Evolutionary conservation across 495 filamentous ascomycete genomes (phyloP), one percentile per base, ranked within the genome.

Genomic region (Elaphomyces granulatus): DNA sequence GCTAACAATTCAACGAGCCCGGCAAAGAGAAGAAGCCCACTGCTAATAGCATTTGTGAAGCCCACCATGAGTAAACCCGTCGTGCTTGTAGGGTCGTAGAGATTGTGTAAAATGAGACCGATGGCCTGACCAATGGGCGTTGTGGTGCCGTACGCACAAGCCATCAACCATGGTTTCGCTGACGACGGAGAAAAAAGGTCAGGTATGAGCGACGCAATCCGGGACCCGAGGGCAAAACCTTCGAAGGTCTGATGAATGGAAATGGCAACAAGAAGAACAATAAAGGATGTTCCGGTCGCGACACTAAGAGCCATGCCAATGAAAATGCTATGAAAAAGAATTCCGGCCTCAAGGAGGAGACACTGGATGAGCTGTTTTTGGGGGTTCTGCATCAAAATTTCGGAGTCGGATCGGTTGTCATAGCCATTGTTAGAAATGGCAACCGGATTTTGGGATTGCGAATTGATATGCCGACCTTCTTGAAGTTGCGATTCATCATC

Each of bases 91-190:
- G 88, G 88, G 46, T 90, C 83, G 54, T 94, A 96, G 18, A 93
- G 59, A 20, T 74, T 77, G 54, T 93, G 85, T 14, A 93, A 69
- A 15, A 77, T 61, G 7, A 96, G 63, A 0, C 88, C 88, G 36
- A 94, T 80, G 2, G 85, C 85, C 53, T 96, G 88, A 9, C 88
- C 88, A 28, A 93, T 61, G 1, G 88, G 88, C 1, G 88, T 94
- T 1, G 88, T 96, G 32, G 78, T 75, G 17, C 88, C 88, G 50
- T 92, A 96, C 2, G 88, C 85, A 6, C 90, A 64, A 3, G 80
- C 82, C 88, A 96, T 96, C n/a, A 94, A 68, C 87, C 87, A 94
- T 8, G 88, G 88, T 36, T 72, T 64, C 54, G 70, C 47, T 4
- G 71, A 57, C 51, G 60, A 35, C 45, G 66, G 56, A 0, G 65